Evolutionary conservation across 176 grass and related monocot genomes (phyloP).

Genomic region (Oryza glumipatula): DNA sequence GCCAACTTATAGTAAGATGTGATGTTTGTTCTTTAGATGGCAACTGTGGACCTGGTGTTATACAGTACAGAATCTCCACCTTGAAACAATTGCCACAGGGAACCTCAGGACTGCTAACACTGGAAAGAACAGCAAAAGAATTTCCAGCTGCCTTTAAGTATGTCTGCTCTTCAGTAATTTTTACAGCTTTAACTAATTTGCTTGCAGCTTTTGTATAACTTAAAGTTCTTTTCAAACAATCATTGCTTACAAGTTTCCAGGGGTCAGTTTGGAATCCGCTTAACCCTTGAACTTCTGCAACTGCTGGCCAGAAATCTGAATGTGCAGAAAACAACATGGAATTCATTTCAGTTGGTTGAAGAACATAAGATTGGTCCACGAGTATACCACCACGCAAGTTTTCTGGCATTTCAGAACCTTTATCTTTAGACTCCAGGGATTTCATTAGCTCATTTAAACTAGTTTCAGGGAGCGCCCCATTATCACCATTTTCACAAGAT

Average conservation of each 20-base stretch:
- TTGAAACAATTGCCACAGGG: constrained; percentile 84
- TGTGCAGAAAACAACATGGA: constrained; percentile 69
- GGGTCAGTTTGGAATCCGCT: constrained; percentile 61
- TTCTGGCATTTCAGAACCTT: constrained; percentile 66
- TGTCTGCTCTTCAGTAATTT: constrained; percentile 78
- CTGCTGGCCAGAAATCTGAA: constrained; percentile 70
- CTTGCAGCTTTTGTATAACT: constrained; percentile 80
- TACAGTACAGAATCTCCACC: constrained; percentile 70
- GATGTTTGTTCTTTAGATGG: constrained; percentile 60
- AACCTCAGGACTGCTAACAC: constrained; percentile 80
- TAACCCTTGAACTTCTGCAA: constrained; percentile 80
- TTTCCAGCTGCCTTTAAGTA: constrained; percentile 71
- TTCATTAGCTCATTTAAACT: constrained; percentile 80
- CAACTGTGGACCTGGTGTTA: constrained; percentile 66
- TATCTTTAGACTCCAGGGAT: constrained; percentile 66
- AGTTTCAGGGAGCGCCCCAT: constrained; percentile 26
- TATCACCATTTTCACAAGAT: constrained; percentile 40
- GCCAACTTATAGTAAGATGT: constrained; percentile 81
- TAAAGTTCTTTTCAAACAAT: constrained; percentile 73
- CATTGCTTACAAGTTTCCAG: constrained; percentile 65
- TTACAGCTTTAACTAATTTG: constrained; percentile 91
- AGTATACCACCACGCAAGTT: constrained; percentile 82
- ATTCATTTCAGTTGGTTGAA: constrained; percentile 76
- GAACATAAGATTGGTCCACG: constrained; percentile 71
- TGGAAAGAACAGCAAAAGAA: constrained; percentile 66